Conservation (phyloP, 495 filamentous ascomycete genomes). For the Aspergillus bridgeri region DNA sequence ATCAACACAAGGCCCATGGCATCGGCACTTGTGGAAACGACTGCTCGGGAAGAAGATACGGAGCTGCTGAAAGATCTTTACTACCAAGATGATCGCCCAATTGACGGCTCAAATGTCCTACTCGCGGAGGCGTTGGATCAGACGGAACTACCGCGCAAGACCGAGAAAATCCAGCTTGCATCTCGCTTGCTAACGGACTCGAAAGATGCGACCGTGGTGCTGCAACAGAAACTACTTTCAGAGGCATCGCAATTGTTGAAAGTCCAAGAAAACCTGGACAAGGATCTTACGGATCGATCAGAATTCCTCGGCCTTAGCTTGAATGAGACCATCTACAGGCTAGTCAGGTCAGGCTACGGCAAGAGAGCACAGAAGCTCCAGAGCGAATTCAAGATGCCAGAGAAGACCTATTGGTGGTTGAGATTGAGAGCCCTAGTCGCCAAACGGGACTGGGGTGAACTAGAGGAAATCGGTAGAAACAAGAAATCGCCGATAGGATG, state of each 20-base stretch:
- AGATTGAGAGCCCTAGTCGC: slow-evolving; percentile 84
- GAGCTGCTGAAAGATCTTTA: slow-evolving; percentile 92
- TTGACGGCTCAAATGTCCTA: slow-evolving; percentile 86
- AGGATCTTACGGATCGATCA: slow-evolving; percentile 60
- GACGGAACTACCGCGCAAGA: slow-evolving; percentile 55
- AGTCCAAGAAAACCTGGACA: slow-evolving; percentile 79
- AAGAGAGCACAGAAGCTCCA: slow-evolving; percentile 82
- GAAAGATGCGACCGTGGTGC: slow-evolving; percentile 62
- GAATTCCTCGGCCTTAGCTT: slow-evolving; percentile 81
- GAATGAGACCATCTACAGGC: slow-evolving; percentile 85
- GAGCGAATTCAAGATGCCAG: slow-evolving; percentile 87
- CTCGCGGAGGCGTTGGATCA: slow-evolving; percentile 73
- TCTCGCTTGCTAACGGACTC: slow-evolving; percentile 77
- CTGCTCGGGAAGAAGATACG: slow-evolving; percentile 69
- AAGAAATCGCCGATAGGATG: slow-evolving; percentile 92
- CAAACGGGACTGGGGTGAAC: slow-evolving; percentile 83
- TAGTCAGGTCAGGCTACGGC: slow-evolving; percentile 69
- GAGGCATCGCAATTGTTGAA: slow-evolving; percentile 78
- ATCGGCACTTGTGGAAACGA: slow-evolving; percentile 83
- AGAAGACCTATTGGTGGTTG: slow-evolving; percentile 88
- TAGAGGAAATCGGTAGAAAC: slow-evolving; percentile 71
- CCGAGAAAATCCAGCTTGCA: slow-evolving; percentile 83
- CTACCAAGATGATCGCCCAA: slow-evolving; percentile 92
- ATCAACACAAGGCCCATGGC: slow-evolving; percentile 85
- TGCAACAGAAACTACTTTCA: slow-evolving; percentile 71